These are phyloP conservation scores for Podospora conica DNA, from an alignment of 495 filamentous ascomycete genomes.

Conservation along the genomic window DNA sequence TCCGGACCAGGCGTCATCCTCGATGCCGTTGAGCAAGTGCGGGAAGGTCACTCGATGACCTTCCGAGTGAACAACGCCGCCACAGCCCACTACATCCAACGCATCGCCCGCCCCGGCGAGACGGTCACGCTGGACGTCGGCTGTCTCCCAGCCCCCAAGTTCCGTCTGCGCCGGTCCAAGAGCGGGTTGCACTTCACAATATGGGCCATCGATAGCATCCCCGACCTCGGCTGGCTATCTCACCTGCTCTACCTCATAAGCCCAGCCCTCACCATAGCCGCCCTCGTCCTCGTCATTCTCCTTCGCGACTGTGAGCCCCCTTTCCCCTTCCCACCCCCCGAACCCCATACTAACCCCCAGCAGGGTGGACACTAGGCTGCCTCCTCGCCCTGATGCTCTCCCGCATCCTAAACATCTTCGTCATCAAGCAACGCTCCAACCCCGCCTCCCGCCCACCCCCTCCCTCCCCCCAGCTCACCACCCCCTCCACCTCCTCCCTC, in stretches of 20 bases:
- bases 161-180: constrained; percentile 12
- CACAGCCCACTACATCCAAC: constrained; percentile 45
- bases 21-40: constrained; percentile 29
- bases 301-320: constrained; percentile 39
- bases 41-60: constrained; percentile 24
- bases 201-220: constrained; percentile 24
- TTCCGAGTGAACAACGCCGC: constrained; percentile 50
- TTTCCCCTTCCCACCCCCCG: background rate
- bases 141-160: constrained; percentile 13
- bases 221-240: constrained; percentile 33
- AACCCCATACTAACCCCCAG: background rate
- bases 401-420: constrained; percentile 49
- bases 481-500: background rate
- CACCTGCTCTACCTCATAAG: constrained; percentile 41
- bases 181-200: constrained; percentile 27
- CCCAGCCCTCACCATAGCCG: constrained; percentile 37
- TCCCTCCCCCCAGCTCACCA: background rate
- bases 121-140: constrained; percentile 44
- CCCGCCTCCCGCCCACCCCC: constrained; percentile 9
- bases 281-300: constrained; percentile 36
- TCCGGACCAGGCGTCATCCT: constrained; percentile 15
- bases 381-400: constrained; percentile 44
- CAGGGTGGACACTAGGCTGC: constrained; percentile 44
- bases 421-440: constrained; percentile 44
- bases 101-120: constrained; percentile 39